phyloP scores from a whole-genome alignment of 441 rosid species.

The Dalechampia spathulata region DNA sequence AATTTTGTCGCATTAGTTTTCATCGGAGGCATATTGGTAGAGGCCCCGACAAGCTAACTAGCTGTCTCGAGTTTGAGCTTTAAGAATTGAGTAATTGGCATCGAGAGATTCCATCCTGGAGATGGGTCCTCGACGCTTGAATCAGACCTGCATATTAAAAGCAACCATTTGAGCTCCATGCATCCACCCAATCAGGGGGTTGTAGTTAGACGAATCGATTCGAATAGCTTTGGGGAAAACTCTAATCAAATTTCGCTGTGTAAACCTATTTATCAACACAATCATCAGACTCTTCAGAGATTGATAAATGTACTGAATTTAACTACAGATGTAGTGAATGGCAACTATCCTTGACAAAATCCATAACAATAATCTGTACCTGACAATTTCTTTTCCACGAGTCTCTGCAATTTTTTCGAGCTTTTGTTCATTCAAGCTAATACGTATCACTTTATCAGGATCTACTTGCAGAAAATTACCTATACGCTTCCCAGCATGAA shows the following conservation, averaged over 20 bases:
- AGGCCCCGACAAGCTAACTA: too few relatives aligned
- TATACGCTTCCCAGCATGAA: slow-evolving; percentile 72
- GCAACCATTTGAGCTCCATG: slow-evolving; percentile 99
- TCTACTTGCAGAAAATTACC: slow-evolving; percentile 40
- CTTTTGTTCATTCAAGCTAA: slow-evolving; percentile 77
- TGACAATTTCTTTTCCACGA: slow-evolving; percentile 46
- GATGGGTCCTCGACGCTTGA: too few relatives aligned
- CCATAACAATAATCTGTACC: slow-evolving; percentile 24
- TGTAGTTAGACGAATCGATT: slow-evolving; percentile 81
- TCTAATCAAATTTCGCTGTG: slow-evolving; percentile 79
- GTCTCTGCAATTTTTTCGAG: slow-evolving; percentile 51
- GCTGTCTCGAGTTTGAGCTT: too few relatives aligned
- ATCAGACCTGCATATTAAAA: slow-evolving; percentile 88
- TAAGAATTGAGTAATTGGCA: too few relatives aligned
- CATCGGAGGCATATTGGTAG: too few relatives aligned
- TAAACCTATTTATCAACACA: slow-evolving; percentile 44
- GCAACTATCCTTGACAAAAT: too few relatives aligned
- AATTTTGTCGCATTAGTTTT: too few relatives aligned
- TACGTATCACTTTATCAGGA: slow-evolving; percentile 42
- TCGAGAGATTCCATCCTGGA: too few relatives aligned
- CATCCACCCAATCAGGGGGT: slow-evolving; percentile 82
- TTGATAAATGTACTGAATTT: background rate
- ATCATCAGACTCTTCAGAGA: background rate
- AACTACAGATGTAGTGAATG: background rate
- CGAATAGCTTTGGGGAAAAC: slow-evolving; percentile 83